Conservation (phyloP, 139 green algal genomes). For the Astrephomene gubernaculifera region DNA sequence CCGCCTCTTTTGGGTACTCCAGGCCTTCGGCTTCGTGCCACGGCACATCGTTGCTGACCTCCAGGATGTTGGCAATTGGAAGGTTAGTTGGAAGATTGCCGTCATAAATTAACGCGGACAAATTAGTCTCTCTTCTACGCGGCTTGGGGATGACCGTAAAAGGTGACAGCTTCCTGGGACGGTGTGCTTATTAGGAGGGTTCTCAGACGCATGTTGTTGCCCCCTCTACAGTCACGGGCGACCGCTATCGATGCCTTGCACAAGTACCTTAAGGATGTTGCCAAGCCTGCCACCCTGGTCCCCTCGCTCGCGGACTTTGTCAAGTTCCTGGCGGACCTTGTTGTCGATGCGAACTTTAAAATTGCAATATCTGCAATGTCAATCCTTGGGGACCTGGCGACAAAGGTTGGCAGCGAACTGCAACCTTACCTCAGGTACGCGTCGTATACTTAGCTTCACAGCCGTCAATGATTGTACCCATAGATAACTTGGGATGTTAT, state of each 20-base stretch:
- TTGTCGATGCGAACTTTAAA: constrained; percentile 88
- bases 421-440: constrained; percentile 66
- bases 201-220: too few relatives aligned
- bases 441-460: too few relatives aligned
- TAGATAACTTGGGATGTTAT: too few relatives aligned
- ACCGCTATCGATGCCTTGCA: constrained; percentile 78
- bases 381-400: constrained; percentile 73
- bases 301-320: constrained; percentile 69
- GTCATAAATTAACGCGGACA: too few relatives aligned
- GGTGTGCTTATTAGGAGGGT: too few relatives aligned
- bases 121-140: too few relatives aligned
- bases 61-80: constrained; percentile 84
- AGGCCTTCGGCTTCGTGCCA: constrained; percentile 76
- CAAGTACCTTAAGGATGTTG: constrained; percentile 54
- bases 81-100: too few relatives aligned
- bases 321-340: constrained; percentile 72
- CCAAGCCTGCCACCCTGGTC: constrained; percentile 55
- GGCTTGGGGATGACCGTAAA: too few relatives aligned
- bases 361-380: constrained; percentile 79
- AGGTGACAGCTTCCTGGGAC: too few relatives aligned
- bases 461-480: too few relatives aligned
- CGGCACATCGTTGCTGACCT: constrained; percentile 61
- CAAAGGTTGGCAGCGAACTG: constrained; percentile 64
- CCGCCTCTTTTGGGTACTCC: not conserved
- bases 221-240: constrained; percentile 47